These are phyloP conservation scores for Pholiota adiposa DNA, from an alignment of 1,284 basidiomycete species.

Conservation along the genomic window DNA sequence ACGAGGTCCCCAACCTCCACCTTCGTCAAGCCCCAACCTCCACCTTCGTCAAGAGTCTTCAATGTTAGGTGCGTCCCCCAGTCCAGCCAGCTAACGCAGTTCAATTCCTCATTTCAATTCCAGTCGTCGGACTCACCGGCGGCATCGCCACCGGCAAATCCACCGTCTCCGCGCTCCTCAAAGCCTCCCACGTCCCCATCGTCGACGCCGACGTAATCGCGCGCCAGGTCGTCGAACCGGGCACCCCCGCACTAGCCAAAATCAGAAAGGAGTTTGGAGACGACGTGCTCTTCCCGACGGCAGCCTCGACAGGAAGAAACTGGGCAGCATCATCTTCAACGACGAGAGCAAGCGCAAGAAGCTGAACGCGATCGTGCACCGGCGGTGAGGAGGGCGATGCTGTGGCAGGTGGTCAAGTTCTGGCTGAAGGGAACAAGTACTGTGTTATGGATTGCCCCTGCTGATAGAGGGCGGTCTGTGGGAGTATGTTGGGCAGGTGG, in stretches of 20 bases:
- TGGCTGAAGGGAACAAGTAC: slow-evolving; percentile 80
- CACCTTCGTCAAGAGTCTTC: too few species aligned
- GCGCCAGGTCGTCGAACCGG: slow-evolving; percentile 86
- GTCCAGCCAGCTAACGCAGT: too few species aligned
- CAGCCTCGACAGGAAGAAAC: slow-evolving; percentile 79
- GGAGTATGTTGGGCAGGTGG: slow-evolving; percentile 82
- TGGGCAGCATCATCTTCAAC: slow-evolving; percentile 87
- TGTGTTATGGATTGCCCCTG: slow-evolving; percentile 92
- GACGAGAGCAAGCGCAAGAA: slow-evolving; percentile 73
- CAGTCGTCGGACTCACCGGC: slow-evolving; percentile 95
- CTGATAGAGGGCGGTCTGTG: slow-evolving; percentile 90
- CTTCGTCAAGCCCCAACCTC: too few species aligned
- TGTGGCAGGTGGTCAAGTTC: slow-evolving; percentile 65
- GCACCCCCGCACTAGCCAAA: slow-evolving; percentile 71
- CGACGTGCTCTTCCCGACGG: slow-evolving; percentile 74
- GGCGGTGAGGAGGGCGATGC: slow-evolving; percentile 80
- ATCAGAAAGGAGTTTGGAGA: slow-evolving; percentile 79
- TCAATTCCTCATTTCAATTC: too few species aligned
- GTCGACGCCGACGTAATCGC: slow-evolving; percentile 95
- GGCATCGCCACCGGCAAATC: slow-evolving; percentile 98
- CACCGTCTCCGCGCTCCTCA: slow-evolving; percentile 82
- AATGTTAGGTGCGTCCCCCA: too few species aligned
- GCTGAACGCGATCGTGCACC: slow-evolving; percentile 90
- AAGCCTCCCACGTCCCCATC: slow-evolving; percentile 71
- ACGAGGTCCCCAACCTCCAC: too few species aligned